phyloP scores from a whole-genome alignment of 2,329 filamentous ascomycete species.

The Hawksworthiomyces lignivorus region DNA sequence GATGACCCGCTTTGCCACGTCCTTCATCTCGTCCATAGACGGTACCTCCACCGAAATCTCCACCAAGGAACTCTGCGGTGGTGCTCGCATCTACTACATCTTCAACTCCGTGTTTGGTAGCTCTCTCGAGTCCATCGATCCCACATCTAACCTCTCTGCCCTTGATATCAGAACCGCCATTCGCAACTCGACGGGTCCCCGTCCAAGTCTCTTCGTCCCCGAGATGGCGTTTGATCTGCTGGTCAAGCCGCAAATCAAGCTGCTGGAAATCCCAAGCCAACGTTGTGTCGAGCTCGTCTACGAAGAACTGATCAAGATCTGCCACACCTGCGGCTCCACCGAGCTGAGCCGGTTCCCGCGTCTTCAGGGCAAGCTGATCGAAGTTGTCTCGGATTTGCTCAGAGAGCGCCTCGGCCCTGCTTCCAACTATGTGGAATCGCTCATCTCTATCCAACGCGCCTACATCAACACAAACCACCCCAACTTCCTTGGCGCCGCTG shows the following conservation, averaged over 20 bases:
- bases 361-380: constrained; percentile 92
- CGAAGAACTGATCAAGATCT: constrained; percentile 98
- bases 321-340: constrained; percentile 93
- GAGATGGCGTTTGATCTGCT: constrained; percentile 96
- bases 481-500: constrained; percentile 93
- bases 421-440: constrained; percentile 85
- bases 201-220: constrained; percentile 92
- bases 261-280: constrained; percentile 89
- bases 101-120: constrained; percentile 99
- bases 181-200: constrained; percentile 91
- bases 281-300: constrained; percentile 97
- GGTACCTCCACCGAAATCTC: constrained; percentile 98
- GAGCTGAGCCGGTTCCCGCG: constrained; percentile 88
- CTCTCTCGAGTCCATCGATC: constrained; percentile 91
- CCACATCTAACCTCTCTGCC: constrained; percentile 88
- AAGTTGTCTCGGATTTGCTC: constrained; percentile 92
- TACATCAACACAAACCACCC: constrained; percentile 99
- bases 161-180: constrained; percentile 96
- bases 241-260: constrained; percentile 97
- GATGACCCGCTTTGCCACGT: constrained; percentile 96
- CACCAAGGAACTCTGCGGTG: constrained; percentile 93
- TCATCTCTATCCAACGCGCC: constrained; percentile 93
- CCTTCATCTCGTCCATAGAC: constrained; percentile 97
- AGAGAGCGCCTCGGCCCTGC: constrained; percentile 85
- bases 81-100: constrained; percentile 95